Evolutionary conservation across 176 grass and related monocot species (phyloP).

Genomic region (Bolboschoenus planiculmis): DNA sequence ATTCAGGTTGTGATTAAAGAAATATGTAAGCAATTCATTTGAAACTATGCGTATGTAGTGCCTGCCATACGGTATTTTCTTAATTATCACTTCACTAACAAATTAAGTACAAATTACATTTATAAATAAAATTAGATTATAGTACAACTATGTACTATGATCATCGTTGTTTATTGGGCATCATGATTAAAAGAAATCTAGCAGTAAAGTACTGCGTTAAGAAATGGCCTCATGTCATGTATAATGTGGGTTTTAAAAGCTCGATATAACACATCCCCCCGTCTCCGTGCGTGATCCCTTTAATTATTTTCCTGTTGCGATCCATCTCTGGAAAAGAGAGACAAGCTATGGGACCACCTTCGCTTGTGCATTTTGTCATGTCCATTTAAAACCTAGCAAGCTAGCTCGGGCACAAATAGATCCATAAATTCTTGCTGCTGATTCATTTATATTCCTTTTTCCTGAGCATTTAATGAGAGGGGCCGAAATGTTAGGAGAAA

Average conservation of each 20-base stretch:
- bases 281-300: not conserved
- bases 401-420: not conserved
- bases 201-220: not conserved
- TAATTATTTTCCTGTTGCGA: not conserved
- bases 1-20: not conserved
- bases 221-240: not conserved
- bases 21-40: no score
- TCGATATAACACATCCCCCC: not conserved
- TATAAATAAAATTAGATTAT: not conserved
- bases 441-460: not conserved
- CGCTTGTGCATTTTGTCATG: not conserved
- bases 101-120: no score
- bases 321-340: not conserved
- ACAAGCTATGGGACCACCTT: not conserved
- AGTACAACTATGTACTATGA: no score
- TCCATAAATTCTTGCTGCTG: not conserved
- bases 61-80: not conserved
- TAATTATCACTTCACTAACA: no score
- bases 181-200: no score
- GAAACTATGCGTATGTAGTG: not conserved
- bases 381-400: not conserved
- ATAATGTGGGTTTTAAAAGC: not conserved
- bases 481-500: not conserved
- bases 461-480: not conserved
- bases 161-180: no score